phyloP scores from a whole-genome alignment of 176 grass and related monocot species.

The Typha latifolia region DNA sequence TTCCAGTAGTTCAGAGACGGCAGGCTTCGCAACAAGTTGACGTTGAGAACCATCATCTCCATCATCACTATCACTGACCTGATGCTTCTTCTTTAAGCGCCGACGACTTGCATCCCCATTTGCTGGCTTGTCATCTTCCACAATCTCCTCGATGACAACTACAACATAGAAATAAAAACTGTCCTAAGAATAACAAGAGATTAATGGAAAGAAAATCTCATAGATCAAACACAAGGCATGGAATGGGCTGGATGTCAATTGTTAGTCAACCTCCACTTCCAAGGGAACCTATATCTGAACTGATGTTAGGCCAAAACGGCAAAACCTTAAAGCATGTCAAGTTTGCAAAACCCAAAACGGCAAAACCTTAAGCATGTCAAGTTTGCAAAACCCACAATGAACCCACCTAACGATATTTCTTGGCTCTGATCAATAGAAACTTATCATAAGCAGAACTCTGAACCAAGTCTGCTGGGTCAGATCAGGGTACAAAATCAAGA shows the following conservation, averaged over 20 bases:
- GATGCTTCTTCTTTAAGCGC: constrained; percentile 51
- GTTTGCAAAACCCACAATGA: no score
- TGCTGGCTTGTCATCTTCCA: constrained; percentile 62
- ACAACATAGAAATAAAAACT: constrained; percentile 10
- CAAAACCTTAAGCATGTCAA: no score
- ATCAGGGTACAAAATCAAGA: no score
- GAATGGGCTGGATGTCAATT: background rate
- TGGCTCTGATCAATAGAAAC: no score
- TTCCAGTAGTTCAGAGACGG: constrained; percentile 30
- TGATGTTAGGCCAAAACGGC: no score
- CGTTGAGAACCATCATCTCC: constrained; percentile 23
- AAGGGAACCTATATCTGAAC: background rate
- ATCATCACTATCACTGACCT: constrained; percentile 38
- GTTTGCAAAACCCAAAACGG: no score
- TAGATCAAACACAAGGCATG: background rate
- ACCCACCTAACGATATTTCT: no score
- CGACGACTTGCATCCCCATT: constrained; percentile 15
- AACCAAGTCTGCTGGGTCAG: no score
- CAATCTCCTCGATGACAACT: constrained; percentile 96
- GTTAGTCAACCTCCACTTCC: background rate
- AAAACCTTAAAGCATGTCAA: no score
- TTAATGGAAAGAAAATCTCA: background rate
- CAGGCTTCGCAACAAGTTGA: constrained; percentile 39
- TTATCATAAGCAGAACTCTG: no score
- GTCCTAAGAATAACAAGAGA: background rate